Evolutionary conservation across 73 alveolate genomes (phyloP), one percentile per base, ranked within the genome.

Genomic region (Blepharisma stoltei): DNA sequence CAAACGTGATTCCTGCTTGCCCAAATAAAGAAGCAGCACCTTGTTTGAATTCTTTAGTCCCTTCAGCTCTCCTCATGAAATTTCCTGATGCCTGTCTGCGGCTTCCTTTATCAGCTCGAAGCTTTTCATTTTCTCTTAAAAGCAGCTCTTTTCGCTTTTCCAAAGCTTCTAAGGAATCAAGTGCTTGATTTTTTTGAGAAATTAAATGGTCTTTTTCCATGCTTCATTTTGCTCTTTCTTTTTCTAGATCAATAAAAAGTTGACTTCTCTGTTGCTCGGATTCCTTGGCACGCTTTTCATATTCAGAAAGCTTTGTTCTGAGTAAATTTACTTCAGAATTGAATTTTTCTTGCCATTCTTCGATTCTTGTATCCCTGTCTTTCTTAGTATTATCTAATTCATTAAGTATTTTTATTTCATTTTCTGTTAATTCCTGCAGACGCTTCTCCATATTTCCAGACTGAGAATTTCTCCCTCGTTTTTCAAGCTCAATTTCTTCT

Each of bases 211-310:
- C 97, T 84, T 88, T 93, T 67, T 95, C 98, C 18, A 84, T 80
- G 45, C 83, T 89, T 97, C 98, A 93, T 80, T 93, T 93, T 9
- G 99, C 98, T 85, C 95, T 88, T 75, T 95, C 98, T 78, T 93
- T 95, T 82, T 95, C 99, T 55, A 81, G 77, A 67, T 93, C 98
- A 54, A 92, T 77, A 43, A 92, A 70, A 48, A 83, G 60, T 6
- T 81, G 88, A 46, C 96, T 88, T 68, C 95, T 81, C 85, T 91
- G 92, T 11, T 84, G 83, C 85, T 94, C 97, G 9, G 88, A 91
- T 9, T 86, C 93, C 70, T 89, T 88, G 78, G 87, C 87, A 77
- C 90, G 91, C 49, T 79, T 83, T 83, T 95, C 98, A 25, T 83
- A 47, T 43, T 96, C 99, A 5, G 84, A 73, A 9, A 94, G 81